Conservation (phyloP, 2,329 filamentous ascomycete genomes). For the Exophiala sideris region DNA sequence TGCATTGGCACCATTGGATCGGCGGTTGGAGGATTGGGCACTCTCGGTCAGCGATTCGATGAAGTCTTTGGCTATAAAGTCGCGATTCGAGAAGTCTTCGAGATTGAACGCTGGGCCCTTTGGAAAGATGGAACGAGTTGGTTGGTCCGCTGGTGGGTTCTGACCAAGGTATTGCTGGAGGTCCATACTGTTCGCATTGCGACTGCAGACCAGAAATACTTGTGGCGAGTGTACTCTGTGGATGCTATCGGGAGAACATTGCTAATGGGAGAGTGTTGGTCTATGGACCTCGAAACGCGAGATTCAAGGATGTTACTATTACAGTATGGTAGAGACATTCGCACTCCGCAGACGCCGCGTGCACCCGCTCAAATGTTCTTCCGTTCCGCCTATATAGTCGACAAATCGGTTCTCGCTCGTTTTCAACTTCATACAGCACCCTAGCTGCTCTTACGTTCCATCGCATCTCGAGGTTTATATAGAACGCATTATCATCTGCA, state of each 20-base stretch:
- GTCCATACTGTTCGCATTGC: slow-evolving; percentile 14
- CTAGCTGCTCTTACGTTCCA: too few species aligned
- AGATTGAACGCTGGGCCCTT: slow-evolving; percentile 79
- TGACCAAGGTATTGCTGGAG: slow-evolving; percentile 11
- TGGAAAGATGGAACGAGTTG: slow-evolving; percentile 66
- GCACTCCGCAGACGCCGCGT: too few species aligned
- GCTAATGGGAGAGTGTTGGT: too few species aligned
- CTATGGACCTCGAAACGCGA: too few species aligned
- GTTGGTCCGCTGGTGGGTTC: slow-evolving; percentile 16
- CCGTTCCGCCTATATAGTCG: too few species aligned
- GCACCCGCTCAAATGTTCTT: too few species aligned
- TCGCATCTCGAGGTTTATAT: too few species aligned
- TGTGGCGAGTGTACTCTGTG: neutral
- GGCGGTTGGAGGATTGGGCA: slow-evolving; percentile 73
- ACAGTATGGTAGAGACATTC: too few species aligned
- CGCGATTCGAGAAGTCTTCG: slow-evolving; percentile 81
- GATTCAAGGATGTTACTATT: too few species aligned
- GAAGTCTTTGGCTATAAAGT: slow-evolving; percentile 98
- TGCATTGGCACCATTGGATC: slow-evolving; percentile 54
- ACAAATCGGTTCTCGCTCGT: too few species aligned
- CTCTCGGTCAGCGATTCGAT: slow-evolving; percentile 87
- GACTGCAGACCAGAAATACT: neutral
- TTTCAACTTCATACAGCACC: too few species aligned
- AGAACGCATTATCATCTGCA: neutral
- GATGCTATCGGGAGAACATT: too few species aligned